phyloP scores from a whole-genome alignment of 352 stramenopile genomes.

The Phytophthora vignae region DNA sequence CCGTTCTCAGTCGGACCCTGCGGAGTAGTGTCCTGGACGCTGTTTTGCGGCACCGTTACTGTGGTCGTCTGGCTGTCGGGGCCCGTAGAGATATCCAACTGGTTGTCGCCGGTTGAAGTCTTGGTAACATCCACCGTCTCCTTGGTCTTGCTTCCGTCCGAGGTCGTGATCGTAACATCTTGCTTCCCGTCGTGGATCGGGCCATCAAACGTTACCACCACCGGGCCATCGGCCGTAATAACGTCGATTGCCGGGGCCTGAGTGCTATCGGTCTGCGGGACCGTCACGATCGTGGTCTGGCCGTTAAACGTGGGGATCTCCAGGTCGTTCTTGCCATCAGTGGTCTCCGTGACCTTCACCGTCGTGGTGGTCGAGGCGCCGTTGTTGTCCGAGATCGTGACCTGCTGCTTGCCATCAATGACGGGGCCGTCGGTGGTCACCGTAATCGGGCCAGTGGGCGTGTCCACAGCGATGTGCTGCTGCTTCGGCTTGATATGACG shows the following conservation, averaged over 20 bases:
- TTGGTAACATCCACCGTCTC: background rate
- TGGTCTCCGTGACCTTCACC: background rate
- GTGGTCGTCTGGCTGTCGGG: background rate
- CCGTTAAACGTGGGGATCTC: background rate
- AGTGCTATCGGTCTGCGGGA: background rate
- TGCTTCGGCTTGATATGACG: background rate
- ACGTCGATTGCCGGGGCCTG: background rate
- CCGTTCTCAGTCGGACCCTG: background rate
- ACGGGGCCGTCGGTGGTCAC: constrained; percentile 5
- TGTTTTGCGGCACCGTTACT: background rate
- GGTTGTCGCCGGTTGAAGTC: background rate
- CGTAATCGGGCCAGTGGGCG: background rate
- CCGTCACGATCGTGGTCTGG: background rate
- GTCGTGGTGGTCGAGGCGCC: background rate
- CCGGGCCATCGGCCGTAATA: constrained; percentile 1
- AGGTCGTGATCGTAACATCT: constrained; percentile 6
- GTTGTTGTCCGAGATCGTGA: constrained; percentile 18
- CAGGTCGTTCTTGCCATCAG: background rate
- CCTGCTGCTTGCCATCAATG: constrained; percentile 15
- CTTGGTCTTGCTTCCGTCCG: background rate
- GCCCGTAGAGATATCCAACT: background rate
- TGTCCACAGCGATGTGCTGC: constrained; percentile 7
- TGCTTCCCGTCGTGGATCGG: background rate
- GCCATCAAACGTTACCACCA: background rate
- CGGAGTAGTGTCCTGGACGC: background rate